phyloP scores from a whole-genome alignment of 2,329 filamentous ascomycete genomes.

The Teratosphaeria pseudoeucalypti region DNA sequence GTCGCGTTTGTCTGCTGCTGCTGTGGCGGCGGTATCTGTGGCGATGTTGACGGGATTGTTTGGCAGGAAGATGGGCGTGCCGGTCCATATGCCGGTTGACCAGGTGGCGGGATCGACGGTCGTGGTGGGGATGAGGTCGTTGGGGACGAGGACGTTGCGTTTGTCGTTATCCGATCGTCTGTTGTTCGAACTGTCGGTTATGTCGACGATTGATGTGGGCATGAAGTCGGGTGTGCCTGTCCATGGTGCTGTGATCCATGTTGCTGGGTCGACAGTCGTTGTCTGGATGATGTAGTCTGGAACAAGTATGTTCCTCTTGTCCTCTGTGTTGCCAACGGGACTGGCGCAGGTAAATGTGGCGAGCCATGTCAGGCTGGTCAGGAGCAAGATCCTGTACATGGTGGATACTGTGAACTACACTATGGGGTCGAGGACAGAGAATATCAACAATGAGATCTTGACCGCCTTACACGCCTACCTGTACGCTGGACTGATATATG shows the following conservation, averaged over 20 bases:
- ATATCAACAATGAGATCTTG: too few species aligned
- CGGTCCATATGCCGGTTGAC: background rate
- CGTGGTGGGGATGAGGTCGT: slow-evolving; percentile 2
- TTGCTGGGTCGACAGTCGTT: slow-evolving; percentile 1
- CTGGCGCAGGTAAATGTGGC: background rate
- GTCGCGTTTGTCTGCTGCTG: background rate
- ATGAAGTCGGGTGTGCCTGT: slow-evolving; percentile 1
- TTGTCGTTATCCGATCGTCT: background rate
- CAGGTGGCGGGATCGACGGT: slow-evolving; percentile 1
- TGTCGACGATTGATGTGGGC: slow-evolving; percentile 1
- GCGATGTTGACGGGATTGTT: background rate
- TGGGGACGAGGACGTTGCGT: slow-evolving; percentile 1
- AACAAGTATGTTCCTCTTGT: slow-evolving; percentile 5
- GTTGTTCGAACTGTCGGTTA: background rate
- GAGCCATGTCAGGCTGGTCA: background rate
- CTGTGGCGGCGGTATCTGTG: background rate
- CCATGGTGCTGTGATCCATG: background rate
- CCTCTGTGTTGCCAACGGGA: slow-evolving; percentile 1
- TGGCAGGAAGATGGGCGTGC: background rate
- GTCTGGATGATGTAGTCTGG: slow-evolving; percentile 3
- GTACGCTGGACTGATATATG: background rate
- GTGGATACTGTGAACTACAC: background rate
- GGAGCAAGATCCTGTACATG: background rate
- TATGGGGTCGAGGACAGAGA: background rate
- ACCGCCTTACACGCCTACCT: background rate